Evolutionary conservation across 2,329 filamentous ascomycete genomes (phyloP).

Genomic region (Podosphaera fusca): DNA sequence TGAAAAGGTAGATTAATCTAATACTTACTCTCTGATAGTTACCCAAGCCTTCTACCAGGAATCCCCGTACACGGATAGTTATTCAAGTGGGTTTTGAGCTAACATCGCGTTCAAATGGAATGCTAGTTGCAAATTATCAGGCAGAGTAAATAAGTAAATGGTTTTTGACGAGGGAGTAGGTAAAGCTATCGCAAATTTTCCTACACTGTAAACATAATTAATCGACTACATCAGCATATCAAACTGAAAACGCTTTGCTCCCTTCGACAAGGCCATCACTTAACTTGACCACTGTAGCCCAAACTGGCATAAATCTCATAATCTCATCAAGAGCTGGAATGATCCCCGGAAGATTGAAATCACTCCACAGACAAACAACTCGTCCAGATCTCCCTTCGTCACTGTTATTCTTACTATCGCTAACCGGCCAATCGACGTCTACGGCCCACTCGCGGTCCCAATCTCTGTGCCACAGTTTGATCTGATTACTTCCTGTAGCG

Average conservation of each 20-base stretch:
- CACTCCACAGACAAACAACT: conserved; percentile 68
- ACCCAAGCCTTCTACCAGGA: no score
- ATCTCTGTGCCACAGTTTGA: conserved; percentile 62
- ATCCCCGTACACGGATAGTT: no score
- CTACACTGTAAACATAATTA: no score
- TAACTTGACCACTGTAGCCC: conserved; percentile 57
- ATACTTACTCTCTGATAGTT: no score
- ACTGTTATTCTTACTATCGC: conserved; percentile 13
- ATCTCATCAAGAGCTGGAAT: conserved; percentile 75
- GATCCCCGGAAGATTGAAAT: conserved; percentile 45
- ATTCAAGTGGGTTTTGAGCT: no score
- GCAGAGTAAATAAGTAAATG: no score
- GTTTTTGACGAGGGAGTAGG: no score
- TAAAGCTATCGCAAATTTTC: no score
- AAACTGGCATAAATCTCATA: conserved; percentile 50
- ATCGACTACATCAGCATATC: background rate
- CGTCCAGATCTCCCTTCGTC: conserved; percentile 31
- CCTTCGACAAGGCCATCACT: conserved; percentile 64
- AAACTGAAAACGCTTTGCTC: conserved; percentile 31
- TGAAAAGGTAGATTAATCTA: no score
- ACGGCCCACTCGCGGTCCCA: conserved; percentile 55
- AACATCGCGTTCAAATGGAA: no score
- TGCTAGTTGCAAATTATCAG: no score
- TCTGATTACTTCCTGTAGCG: conserved; percentile 37
- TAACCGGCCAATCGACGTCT: conserved; percentile 37